These are phyloP conservation scores for Nicotiana tabacum DNA, from an alignment of 257 asterid genomes.

Conservation along the genomic window DNA sequence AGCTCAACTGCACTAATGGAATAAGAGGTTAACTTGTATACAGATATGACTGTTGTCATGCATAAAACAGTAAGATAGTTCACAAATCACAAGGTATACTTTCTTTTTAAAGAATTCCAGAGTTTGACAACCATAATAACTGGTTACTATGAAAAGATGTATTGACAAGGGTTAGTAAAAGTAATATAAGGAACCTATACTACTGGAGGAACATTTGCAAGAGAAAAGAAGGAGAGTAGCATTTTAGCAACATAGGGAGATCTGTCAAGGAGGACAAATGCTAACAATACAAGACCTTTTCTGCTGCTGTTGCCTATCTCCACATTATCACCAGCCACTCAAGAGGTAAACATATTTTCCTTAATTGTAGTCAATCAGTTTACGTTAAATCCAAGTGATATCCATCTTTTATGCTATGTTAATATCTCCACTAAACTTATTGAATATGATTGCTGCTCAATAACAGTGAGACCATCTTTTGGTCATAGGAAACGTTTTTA, in stretches of 20 bases:
- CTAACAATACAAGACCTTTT: too few species aligned
- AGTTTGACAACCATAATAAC: background rate
- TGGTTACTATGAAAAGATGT: background rate
- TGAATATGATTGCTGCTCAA: too few species aligned
- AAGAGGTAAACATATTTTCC: background rate
- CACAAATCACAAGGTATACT: background rate
- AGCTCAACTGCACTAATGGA: conserved; percentile 12
- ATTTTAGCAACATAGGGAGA: background rate
- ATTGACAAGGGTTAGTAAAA: too few species aligned
- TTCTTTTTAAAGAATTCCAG: background rate
- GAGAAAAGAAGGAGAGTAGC: background rate
- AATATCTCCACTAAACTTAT: too few species aligned
- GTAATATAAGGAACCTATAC: background rate
- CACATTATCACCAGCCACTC: background rate
- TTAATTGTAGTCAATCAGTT: too few species aligned
- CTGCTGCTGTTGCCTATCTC: background rate
- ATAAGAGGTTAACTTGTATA: background rate
- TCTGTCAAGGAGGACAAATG: background rate
- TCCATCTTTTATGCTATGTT: too few species aligned
- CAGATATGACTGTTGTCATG: background rate
- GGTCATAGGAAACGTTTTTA: too few species aligned
- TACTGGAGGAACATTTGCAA: background rate
- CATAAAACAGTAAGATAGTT: background rate
- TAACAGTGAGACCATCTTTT: too few species aligned
- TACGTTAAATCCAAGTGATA: too few species aligned